Conservation (phyloP, 805 yeast species). For the Wickerhamiella spandovensis region DNA sequence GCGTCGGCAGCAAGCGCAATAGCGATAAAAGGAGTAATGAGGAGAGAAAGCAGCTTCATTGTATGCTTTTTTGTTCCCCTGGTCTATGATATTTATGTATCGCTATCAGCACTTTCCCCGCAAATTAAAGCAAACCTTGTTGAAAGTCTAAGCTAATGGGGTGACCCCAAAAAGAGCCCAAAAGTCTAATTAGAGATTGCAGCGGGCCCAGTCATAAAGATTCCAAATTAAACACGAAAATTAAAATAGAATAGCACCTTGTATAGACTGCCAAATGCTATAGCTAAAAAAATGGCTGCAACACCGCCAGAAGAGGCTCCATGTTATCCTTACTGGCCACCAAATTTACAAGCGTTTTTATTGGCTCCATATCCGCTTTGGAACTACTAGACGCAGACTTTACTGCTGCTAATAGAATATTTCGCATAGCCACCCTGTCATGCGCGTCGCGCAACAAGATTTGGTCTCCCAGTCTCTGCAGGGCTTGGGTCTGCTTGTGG, state of each 20-base stretch:
- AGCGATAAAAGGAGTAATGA: constrained; percentile 13
- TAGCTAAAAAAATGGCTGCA: background rate
- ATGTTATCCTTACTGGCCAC: background rate
- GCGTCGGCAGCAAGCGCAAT: constrained; percentile 1
- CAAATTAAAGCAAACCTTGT: background rate
- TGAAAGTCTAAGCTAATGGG: background rate
- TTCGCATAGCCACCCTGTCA: background rate
- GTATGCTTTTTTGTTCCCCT: background rate
- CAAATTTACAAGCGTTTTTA: background rate
- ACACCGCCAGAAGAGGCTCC: background rate
- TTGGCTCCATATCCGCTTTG: background rate
- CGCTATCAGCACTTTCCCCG: background rate
- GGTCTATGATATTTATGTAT: background rate
- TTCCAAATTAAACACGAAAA: too few relatives aligned
- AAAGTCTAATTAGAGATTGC: too few relatives aligned
- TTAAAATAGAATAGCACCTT: too few relatives aligned
- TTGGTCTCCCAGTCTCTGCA: background rate
- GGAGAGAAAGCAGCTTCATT: constrained; percentile 2
- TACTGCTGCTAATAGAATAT: background rate
- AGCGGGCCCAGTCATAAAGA: too few relatives aligned
- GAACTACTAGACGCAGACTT: background rate
- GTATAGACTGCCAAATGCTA: too few relatives aligned
- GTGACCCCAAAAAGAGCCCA: too few relatives aligned
- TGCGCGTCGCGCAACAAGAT: background rate
- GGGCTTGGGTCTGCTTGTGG: background rate